Conservation (phyloP, 352 stramenopile species). For the Phytophthora idaei region DNA sequence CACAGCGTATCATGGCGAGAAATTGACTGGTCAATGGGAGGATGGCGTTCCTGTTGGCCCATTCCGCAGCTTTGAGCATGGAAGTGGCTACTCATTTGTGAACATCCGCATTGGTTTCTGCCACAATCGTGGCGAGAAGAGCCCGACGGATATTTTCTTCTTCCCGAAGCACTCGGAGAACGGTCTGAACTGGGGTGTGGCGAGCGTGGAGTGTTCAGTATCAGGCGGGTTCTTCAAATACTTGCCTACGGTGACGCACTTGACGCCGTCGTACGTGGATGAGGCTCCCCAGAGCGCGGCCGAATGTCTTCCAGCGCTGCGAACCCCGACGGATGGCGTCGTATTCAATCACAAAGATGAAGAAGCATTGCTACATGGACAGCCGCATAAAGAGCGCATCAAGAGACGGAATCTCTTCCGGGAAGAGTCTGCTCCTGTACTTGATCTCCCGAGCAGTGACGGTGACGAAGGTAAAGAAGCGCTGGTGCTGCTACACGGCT, state of each 20-base stretch:
- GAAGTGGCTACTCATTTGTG: constrained; percentile 74
- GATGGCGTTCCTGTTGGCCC: constrained; percentile 75
- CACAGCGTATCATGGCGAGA: constrained; percentile 73
- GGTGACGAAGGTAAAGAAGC: constrained; percentile 52
- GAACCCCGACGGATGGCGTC: constrained; percentile 55
- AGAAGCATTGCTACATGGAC: constrained; percentile 13
- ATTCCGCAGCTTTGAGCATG: constrained; percentile 77
- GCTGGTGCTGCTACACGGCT: constrained; percentile 68
- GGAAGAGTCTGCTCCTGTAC: constrained; percentile 42
- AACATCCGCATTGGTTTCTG: constrained; percentile 79
- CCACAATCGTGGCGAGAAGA: constrained; percentile 49
- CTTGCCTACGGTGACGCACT: constrained; percentile 56
- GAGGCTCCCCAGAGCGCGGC: constrained; percentile 42
- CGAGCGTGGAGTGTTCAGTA: constrained; percentile 79
- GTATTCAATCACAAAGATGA: constrained; percentile 51
- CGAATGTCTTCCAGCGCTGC: constrained; percentile 47
- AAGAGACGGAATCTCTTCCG: constrained; percentile 32
- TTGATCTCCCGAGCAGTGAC: constrained; percentile 23
- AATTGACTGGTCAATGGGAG: constrained; percentile 70
- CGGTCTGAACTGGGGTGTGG: constrained; percentile 73
- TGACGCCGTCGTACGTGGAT: constrained; percentile 48
- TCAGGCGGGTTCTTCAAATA: constrained; percentile 79
- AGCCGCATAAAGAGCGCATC: constrained; percentile 20
- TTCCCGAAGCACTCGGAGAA: constrained; percentile 52
- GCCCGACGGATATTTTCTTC: constrained; percentile 48